A percentile compares a stretch with the other conserved stretches of the same genome.
These are phyloP conservation scores for Alternaria solani DNA, from an alignment of 2,329 filamentous ascomycete genomes.

Conservation along the genomic window DNA sequence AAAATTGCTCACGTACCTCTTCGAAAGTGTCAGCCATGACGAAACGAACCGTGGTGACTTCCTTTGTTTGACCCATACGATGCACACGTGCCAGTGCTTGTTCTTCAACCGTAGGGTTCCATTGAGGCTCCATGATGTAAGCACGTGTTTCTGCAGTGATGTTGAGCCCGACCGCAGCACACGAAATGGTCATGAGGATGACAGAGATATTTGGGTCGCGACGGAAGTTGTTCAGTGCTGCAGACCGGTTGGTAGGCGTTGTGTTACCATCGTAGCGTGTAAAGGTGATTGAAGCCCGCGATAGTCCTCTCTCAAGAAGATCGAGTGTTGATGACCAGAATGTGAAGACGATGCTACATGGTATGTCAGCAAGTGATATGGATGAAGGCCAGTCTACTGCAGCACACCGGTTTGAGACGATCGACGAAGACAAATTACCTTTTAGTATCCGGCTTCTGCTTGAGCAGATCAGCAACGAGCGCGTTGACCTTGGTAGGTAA, in stretches of 20 bases:
- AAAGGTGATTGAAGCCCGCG: constrained; percentile 36
- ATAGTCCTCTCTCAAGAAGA: constrained; percentile 48
- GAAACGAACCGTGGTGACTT: constrained; percentile 51
- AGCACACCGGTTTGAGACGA: background rate
- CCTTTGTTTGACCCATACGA: constrained; percentile 28
- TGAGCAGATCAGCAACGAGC: background rate
- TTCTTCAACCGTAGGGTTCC: constrained; percentile 57
- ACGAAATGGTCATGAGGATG: constrained; percentile 59
- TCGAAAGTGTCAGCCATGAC: constrained; percentile 53
- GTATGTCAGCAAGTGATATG: background rate
- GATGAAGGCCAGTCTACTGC: background rate
- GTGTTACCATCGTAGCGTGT: constrained; percentile 61
- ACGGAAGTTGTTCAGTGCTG: constrained; percentile 54
- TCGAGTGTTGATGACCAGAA: constrained; percentile 61
- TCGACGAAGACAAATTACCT: background rate
- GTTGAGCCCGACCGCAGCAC: constrained; percentile 54
- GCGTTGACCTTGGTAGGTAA: background rate
- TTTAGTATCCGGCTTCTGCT: background rate
- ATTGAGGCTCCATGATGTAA: constrained; percentile 62
- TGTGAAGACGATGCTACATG: constrained; percentile 61
- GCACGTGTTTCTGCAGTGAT: constrained; percentile 59
- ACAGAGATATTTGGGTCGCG: constrained; percentile 51
- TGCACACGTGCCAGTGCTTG: constrained; percentile 52
- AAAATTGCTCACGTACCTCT: constrained; percentile 1
- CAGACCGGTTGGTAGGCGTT: constrained; percentile 53